Evolutionary conservation across 2,329 filamentous ascomycete species (phyloP).

Genomic region (Neurospora crassa): DNA sequence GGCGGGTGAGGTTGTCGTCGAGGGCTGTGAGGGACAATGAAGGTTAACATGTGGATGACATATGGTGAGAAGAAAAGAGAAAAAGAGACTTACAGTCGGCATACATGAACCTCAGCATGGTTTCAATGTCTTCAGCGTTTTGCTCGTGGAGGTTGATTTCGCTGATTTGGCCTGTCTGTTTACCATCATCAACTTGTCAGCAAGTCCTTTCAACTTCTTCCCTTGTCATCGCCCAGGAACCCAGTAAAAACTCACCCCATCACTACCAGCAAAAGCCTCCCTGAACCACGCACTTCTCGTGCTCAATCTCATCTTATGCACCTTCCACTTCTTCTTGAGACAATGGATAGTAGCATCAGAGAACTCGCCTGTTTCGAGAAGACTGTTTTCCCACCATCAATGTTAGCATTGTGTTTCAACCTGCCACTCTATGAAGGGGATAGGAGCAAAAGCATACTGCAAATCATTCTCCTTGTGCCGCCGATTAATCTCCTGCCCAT

Average conservation of each 20-base stretch:
- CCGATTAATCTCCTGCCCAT: background rate
- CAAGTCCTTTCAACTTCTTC: too few species aligned
- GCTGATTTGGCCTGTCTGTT: background rate
- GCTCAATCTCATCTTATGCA: conserved; percentile 9
- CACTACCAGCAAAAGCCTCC: background rate
- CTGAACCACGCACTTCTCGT: conserved; percentile 8
- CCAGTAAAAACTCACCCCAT: background rate
- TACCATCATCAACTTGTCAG: background rate
- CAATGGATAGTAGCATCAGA: conserved; percentile 7
- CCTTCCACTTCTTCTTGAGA: conserved; percentile 6
- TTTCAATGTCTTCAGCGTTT: background rate
- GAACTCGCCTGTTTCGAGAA: conserved; percentile 5
- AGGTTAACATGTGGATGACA: background rate
- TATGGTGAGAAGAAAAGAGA: background rate
- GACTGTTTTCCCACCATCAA: background rate
- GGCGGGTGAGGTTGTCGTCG: background rate
- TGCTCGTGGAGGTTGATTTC: conserved; percentile 2
- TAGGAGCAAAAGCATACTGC: background rate
- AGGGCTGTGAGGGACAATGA: background rate
- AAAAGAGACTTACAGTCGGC: conserved; percentile 3
- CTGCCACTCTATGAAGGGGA: background rate
- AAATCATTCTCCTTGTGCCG: background rate
- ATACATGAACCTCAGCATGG: conserved; percentile 6
- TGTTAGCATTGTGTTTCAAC: background rate
- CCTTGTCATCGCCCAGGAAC: too few species aligned